Evolutionary conservation across 441 rosid genomes (phyloP), one percentile per base, ranked within the genome.

Genomic region (Pelargonium australe): DNA sequence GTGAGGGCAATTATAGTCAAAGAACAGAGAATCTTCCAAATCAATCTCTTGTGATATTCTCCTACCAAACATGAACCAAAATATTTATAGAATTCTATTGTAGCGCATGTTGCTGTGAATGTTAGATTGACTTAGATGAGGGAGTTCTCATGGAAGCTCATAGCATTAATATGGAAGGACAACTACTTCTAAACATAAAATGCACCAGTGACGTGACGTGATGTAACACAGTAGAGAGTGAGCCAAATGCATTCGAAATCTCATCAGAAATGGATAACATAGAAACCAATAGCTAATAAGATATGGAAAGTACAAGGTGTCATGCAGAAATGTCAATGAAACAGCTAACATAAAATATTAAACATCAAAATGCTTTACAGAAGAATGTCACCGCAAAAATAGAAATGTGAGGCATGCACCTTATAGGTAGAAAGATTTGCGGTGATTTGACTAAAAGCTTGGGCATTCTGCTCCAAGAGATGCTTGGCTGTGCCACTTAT

Each of bases 391-490:
- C 11, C 16, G n/a, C 16, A 17, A 40, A 14, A 70, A 67, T 67
- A 25, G 53, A 9, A 65, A 63, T 68, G 63, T 25, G 37, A 68
- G 37, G 10, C 64, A 70, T 63, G 64, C 80, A 92, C 98, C 89
- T 88, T 89, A 69, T 80, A 78, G 20, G 73, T 72, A 75, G 89
- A 86, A 76, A 92, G 85, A 76, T 95, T 95, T 67, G 87, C 81
- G 72, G 84, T 75, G 70, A 95, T 95, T 78, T 83, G 89, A 80
- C 74, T 77, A 78, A 95, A 82, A 57, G 88, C 85, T 79, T 82
- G 84, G 69, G 75, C 77, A 78, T 90, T 95, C 79, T 90, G 91
- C 72, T 89, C 90, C 81, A 95, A 80, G 34, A 87, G 90, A 78
- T 79, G 85, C 77, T 81, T 75, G 53, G 86, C 71, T 65, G 80